Base-by-base conservation (phyloP, 306 rosid species). In the Gastrolobium bilobum region DNA sequence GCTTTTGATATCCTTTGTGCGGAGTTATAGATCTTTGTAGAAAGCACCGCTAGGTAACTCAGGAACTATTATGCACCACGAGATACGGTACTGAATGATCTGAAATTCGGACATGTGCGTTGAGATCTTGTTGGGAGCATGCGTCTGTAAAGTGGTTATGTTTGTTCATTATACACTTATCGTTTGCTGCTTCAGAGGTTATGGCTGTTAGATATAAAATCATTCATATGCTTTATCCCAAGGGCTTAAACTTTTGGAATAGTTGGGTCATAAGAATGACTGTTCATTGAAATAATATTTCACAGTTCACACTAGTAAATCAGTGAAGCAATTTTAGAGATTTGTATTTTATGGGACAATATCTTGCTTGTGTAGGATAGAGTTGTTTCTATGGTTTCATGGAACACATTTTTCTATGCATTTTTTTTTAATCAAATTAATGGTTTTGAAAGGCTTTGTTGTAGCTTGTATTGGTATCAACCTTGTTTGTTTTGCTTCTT, bases 81-180 rank as follows among this genome's bases (percentile, higher is more conserved):
- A 6, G 6, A 65, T 76, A 4, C 1, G 14, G 15, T 42, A 2
- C 60, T 50, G 66, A 70, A 26, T 50, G 54, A 4, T 40, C 40
- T 7, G 9, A 29, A 44, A 62, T 14, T 72, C 11, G 63, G 58
- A 61, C 29, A 1, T 66, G 47, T 57, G 56, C 14, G 4, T 37
- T 43, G 82, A 52, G 77, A 82, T 68, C 50, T 33, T 38, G n/a
- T 40, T 43, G 53, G 34, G 47, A 66, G 38, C 59, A 7, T 44
- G 31, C 39, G 13, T 61, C 8, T 31, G 34, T 48, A 1, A 33
- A 30, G 40, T 59, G 65, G 42, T 44, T 67, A 46, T 46, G 26
- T 3, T 9, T 29, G 56, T 44, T 29, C 13, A 2, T 30, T 6
- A 14, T 15, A 5, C 2, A 9, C 35, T 3, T 56, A 26, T 44